Percentiles rank a stretch among this genome's conserved stretches.
Conservation (phyloP, 1,139 yeast genomes). For the Saccharomycopsis hybrid region DNA sequence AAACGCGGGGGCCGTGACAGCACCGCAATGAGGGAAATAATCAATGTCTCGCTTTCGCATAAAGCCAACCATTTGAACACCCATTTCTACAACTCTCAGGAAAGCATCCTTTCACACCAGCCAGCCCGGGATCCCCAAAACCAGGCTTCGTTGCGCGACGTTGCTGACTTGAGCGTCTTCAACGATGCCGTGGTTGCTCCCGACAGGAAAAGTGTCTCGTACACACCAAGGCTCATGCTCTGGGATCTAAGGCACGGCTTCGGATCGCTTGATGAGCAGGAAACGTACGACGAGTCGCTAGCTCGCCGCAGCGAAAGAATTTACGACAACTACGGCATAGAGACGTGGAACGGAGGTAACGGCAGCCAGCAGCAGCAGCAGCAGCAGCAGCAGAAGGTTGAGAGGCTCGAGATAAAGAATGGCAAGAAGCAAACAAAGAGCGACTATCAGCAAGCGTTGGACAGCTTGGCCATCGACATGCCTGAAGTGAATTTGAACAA, state of each 20-base stretch:
- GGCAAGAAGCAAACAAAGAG: constrained; percentile 31
- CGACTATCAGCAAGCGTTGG: constrained; percentile 58
- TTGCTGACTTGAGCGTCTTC: constrained; percentile 30
- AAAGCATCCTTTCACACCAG: constrained; percentile 57
- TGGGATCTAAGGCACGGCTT: constrained; percentile 71
- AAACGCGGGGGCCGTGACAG: no score
- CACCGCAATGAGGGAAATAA: constrained; percentile 60
- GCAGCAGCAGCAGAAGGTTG: no score
- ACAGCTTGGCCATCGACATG: constrained; percentile 34
- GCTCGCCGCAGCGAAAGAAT: constrained; percentile 28
- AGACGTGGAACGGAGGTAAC: constrained; percentile 21
- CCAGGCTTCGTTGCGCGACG: no score
- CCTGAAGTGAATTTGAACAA: constrained; percentile 35
- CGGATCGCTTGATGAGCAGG: constrained; percentile 53
- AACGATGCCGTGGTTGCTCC: constrained; percentile 36
- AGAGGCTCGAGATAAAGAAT: constrained; percentile 6
- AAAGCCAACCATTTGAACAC: constrained; percentile 66
- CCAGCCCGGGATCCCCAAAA: no score
- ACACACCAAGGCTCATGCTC: constrained; percentile 69
- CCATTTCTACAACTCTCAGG: constrained; percentile 78
- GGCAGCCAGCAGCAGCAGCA: no score
- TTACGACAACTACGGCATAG: constrained; percentile 26
- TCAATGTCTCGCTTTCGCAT: constrained; percentile 67
- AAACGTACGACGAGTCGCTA: constrained; percentile 33
- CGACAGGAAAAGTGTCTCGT: constrained; percentile 44